Evolutionary conservation across 371 early-diverging fungal species (phyloP).

Genomic region (Mortierella sp.): DNA sequence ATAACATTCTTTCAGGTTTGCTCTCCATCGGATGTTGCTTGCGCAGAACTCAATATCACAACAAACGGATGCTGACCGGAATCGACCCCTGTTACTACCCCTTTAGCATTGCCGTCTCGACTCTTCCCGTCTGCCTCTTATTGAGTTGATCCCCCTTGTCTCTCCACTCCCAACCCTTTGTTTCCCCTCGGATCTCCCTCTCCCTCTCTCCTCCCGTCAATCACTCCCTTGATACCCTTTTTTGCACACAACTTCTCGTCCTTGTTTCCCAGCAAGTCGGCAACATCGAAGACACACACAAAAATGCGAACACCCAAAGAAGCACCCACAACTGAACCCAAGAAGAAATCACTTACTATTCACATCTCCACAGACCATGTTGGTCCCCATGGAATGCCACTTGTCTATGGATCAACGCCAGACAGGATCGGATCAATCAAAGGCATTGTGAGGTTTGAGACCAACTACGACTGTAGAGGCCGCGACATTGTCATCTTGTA

Average conservation of each 20-base stretch:
- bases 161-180: neutral
- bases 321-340: neutral
- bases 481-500: constrained; percentile 44
- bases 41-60: too few species aligned
- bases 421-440: constrained; percentile 33
- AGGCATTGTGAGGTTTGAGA: constrained; percentile 38
- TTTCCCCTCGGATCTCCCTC: neutral
- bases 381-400: constrained; percentile 44
- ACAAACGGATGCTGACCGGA: too few species aligned
- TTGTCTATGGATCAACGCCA: constrained; percentile 47
- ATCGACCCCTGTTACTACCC: too few species aligned
- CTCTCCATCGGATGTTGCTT: too few species aligned
- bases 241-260: neutral
- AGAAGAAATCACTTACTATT: constrained; percentile 32
- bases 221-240: neutral
- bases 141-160: neutral
- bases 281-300: neutral
- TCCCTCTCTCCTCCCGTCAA: neutral
- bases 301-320: constrained; percentile 16
- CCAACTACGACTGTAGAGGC: constrained; percentile 43
- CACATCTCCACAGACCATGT: constrained; percentile 40
- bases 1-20: too few species aligned
- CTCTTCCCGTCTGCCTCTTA: too few species aligned
- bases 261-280: neutral
- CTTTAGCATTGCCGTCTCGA: too few species aligned